Percentiles rank a stretch among this genome's conserved stretches.
These are phyloP conservation scores for Barnettozyma hawaiiensis DNA, from an alignment of 1,139 yeast genomes.

Conservation along the genomic window DNA sequence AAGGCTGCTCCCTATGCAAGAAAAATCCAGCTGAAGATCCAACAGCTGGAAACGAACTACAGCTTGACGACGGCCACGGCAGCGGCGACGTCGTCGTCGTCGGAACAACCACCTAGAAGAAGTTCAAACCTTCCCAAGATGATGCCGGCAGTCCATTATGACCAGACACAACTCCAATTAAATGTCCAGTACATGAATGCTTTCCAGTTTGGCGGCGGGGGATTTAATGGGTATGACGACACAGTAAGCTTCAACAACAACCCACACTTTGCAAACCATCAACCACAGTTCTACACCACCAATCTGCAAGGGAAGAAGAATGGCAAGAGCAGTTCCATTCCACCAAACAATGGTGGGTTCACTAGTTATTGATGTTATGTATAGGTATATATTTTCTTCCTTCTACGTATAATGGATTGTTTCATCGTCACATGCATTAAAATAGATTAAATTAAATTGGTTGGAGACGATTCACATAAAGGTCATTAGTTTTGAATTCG, in stretches of 20 bases:
- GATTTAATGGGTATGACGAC: neutral
- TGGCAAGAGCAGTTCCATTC: neutral
- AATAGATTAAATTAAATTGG: too few species aligned
- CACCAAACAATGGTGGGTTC: slow-evolving; percentile 1
- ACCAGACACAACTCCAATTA: slow-evolving; percentile 1
- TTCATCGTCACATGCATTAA: neutral
- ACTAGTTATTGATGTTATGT: neutral
- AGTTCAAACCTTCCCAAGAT: slow-evolving; percentile 1
- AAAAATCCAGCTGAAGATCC: slow-evolving; percentile 34
- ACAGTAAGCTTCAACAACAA: neutral
- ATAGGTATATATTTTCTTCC: too few species aligned
- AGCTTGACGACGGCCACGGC: slow-evolving; percentile 1
- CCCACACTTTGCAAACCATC: neutral
- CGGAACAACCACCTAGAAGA: neutral
- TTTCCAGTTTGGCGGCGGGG: neutral
- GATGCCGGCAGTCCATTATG: neutral
- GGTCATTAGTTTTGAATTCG: slow-evolving; percentile 1
- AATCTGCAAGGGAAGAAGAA: neutral
- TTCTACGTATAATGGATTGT: too few species aligned
- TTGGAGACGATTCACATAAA: neutral
- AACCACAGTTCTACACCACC: neutral
- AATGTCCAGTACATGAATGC: neutral
- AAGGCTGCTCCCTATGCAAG: slow-evolving; percentile 38
- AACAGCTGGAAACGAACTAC: slow-evolving; percentile 22
- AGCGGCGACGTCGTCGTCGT: too few species aligned